These are phyloP conservation scores for Adansonia digitata DNA, from an alignment of 345 rosid species.

Conservation along the genomic window DNA sequence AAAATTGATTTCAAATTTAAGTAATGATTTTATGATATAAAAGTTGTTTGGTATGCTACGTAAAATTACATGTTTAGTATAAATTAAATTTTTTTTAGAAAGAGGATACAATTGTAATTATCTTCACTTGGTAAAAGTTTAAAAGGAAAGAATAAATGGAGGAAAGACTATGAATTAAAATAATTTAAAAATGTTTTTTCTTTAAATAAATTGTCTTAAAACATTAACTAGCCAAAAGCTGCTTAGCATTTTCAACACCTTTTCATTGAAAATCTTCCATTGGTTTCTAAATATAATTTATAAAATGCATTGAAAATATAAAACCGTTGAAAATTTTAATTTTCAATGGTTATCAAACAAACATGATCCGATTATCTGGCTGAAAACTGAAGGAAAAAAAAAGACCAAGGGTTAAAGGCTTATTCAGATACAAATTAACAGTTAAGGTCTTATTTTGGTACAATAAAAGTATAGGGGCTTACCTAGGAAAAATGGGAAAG, in stretches of 20 bases:
- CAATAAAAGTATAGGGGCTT: not conserved
- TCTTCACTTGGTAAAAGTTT: not conserved
- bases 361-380: too few species aligned
- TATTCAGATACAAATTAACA: not conserved
- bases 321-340: too few species aligned
- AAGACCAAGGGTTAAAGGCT: not conserved
- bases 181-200: too few species aligned
- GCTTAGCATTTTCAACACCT: not conserved
- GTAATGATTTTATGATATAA: too few species aligned
- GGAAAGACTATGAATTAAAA: too few species aligned
- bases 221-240: not conserved
- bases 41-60: not conserved
- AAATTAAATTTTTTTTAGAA: not conserved
- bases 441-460: not conserved
- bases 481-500: not conserved
- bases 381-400: not conserved
- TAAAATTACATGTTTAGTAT: not conserved
- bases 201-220: too few species aligned
- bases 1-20: too few species aligned
- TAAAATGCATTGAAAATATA: not conserved
- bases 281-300: not conserved
- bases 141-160: not conserved
- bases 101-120: not conserved
- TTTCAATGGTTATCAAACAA: too few species aligned
- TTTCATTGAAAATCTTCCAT: not conserved